Evolutionary conservation across 2,329 filamentous ascomycete genomes (phyloP).

Genomic region (Immersiporthe knoxdaviesiana): DNA sequence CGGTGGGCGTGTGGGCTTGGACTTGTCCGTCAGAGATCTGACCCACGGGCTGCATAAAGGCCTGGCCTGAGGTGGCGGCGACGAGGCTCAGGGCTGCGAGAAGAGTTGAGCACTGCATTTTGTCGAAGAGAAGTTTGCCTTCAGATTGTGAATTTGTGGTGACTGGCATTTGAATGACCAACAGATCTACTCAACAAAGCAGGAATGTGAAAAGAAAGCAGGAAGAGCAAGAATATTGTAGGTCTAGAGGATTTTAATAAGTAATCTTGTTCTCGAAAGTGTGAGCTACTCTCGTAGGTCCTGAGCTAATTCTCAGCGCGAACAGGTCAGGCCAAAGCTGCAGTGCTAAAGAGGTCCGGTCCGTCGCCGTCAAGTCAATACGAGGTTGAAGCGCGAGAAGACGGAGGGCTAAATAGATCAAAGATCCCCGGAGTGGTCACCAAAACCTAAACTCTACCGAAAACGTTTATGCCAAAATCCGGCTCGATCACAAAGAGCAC

Average conservation of each 20-base stretch:
- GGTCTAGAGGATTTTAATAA: not conserved
- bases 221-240: not conserved
- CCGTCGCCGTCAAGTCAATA: not conserved
- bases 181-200: not conserved
- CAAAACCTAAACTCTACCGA: not conserved
- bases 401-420: not conserved
- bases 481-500: not conserved
- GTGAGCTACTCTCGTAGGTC: not conserved
- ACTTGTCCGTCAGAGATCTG: slow-evolving; percentile 1
- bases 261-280: not conserved
- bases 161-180: not conserved
- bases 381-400: not conserved
- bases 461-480: not conserved
- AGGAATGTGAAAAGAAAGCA: not conserved
- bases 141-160: not conserved
- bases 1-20: not conserved
- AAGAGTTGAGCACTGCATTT: not conserved
- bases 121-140: not conserved
- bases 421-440: not conserved
- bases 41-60: not conserved
- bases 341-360: not conserved
- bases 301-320: not conserved
- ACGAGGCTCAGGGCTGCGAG: not conserved
- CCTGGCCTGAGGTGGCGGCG: not conserved
- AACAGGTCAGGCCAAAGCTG: not conserved